Conservation (phyloP, 495 filamentous ascomycete genomes). For the Hamigera avellanea region DNA sequence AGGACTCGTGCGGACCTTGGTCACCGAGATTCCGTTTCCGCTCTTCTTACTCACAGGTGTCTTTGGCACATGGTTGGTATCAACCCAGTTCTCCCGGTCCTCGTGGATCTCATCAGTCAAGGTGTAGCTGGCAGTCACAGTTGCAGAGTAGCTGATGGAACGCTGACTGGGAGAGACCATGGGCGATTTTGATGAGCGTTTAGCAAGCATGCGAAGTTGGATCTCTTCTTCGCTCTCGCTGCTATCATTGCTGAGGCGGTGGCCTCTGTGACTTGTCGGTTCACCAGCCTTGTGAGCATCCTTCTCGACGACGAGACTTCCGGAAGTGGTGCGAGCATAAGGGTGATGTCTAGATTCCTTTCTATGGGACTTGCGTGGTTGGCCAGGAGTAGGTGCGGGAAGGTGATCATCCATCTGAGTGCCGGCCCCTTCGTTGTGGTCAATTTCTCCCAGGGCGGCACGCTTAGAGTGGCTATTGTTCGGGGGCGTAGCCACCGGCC, state of each 20-base stretch:
- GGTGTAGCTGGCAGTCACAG: constrained; percentile 33
- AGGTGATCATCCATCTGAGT: constrained; percentile 65
- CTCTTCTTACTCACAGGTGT: constrained; percentile 50
- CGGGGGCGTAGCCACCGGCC: constrained; percentile 69
- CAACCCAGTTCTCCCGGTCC: constrained; percentile 36
- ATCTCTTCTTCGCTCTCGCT: constrained; percentile 71
- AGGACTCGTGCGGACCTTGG: constrained; percentile 63
- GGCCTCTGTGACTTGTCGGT: constrained; percentile 21
- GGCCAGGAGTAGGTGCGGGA: constrained; percentile 89
- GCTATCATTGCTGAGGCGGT: constrained; percentile 33
- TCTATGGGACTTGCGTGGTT: constrained; percentile 78
- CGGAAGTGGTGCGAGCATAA: constrained; percentile 36
- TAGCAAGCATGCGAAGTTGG: constrained; percentile 56
- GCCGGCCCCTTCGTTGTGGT: constrained; percentile 55
- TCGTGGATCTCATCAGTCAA: constrained; percentile 31
- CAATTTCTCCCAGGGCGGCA: constrained; percentile 80
- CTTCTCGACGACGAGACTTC: constrained; percentile 24
- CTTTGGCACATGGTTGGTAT: constrained; percentile 41
- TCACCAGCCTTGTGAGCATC: constrained; percentile 24
- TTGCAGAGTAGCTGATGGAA: constrained; percentile 39
- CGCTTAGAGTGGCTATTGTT: constrained; percentile 63
- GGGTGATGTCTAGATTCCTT: constrained; percentile 46
- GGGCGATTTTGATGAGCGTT: constrained; percentile 43
- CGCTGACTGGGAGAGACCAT: constrained; percentile 32
- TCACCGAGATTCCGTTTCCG: constrained; percentile 54